Percentiles rank a stretch among this genome's conserved stretches.
phyloP scores from a whole-genome alignment of 208 protist genomes.

The Kentomonas sorsogonicus region DNA sequence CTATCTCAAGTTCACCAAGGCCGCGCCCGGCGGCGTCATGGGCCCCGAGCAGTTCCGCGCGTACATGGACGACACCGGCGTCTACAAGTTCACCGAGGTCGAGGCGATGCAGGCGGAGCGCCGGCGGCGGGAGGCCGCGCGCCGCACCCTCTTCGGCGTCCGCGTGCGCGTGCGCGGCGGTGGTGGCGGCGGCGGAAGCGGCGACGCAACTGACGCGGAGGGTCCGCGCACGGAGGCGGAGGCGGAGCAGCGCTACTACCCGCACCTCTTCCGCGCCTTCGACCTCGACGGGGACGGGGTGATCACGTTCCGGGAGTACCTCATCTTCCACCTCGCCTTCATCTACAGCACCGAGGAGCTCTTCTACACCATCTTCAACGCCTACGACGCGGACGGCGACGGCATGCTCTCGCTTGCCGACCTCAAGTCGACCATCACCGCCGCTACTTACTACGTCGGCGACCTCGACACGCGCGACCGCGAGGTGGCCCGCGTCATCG shows the following conservation, averaged over 20 bases:
- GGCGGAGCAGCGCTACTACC: slow-evolving; percentile 42
- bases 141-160: background rate
- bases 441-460: slow-evolving; percentile 83
- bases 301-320: slow-evolving; percentile 88
- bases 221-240: background rate
- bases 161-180: slow-evolving; percentile 10
- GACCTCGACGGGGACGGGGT: slow-evolving; percentile 81
- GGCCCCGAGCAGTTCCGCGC: slow-evolving; percentile 65
- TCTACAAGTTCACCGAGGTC: slow-evolving; percentile 73
- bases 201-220: slow-evolving; percentile 1
- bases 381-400: slow-evolving; percentile 91
- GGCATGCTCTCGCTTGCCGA: slow-evolving; percentile 84
- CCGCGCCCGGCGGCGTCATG: slow-evolving; percentile 71
- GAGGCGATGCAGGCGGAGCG: slow-evolving; percentile 7
- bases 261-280: slow-evolving; percentile 82
- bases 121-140: no score
- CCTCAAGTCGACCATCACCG: slow-evolving; percentile 83
- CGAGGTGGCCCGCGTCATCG: slow-evolving; percentile 74
- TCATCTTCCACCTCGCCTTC: slow-evolving; percentile 83
- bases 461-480: slow-evolving; percentile 74
- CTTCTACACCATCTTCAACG: slow-evolving; percentile 85
- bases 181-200: slow-evolving; percentile 2
- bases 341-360: slow-evolving; percentile 88
- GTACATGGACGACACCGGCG: slow-evolving; percentile 75
- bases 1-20: slow-evolving; percentile 68